phyloP scores from a whole-genome alignment of 768 basidiomycete species.

The Boletus speciosus region DNA sequence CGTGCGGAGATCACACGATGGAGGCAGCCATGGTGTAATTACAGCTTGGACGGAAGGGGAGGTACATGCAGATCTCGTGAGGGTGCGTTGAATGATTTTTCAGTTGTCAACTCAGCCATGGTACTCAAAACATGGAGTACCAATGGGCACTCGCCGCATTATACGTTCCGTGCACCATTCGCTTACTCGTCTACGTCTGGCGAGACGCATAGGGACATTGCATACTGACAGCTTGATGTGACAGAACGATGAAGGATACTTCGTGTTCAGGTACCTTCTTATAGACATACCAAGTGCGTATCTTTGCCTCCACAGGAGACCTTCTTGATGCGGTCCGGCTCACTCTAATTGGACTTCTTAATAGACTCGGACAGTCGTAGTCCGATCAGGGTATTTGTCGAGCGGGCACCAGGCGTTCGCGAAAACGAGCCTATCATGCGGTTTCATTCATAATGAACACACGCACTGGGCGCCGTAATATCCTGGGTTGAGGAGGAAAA shows the following conservation, averaged over 20 bases:
- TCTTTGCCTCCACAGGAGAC: conserved; percentile 16
- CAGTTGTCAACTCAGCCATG: neutral
- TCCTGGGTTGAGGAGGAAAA: conserved; percentile 9
- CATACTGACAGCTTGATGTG: conserved; percentile 9
- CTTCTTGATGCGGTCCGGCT: conserved; percentile 2
- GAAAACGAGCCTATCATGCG: conserved; percentile 71
- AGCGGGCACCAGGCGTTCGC: conserved; percentile 59
- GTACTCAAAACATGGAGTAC: neutral
- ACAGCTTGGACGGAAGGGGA: conserved; percentile 68
- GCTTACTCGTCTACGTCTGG: neutral
- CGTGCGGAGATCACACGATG: conserved; percentile 35
- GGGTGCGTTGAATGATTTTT: conserved; percentile 43
- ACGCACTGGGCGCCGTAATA: conserved; percentile 7
- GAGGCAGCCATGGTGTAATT: conserved; percentile 36
- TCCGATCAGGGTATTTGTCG: conserved; percentile 66
- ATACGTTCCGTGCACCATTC: neutral
- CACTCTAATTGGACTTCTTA: conserved; percentile 9
- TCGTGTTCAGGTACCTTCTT: conserved; percentile 72
- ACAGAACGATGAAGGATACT: conserved; percentile 75
- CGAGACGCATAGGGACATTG: conserved; percentile 1
- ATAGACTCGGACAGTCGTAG: conserved; percentile 61
- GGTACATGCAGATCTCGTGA: conserved; percentile 74
- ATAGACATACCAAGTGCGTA: conserved; percentile 76
- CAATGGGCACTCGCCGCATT: neutral
- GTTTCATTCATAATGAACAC: conserved; percentile 46